Conservation (phyloP, 768 basidiomycete genomes). For the Tricholoma flavovirens region DNA sequence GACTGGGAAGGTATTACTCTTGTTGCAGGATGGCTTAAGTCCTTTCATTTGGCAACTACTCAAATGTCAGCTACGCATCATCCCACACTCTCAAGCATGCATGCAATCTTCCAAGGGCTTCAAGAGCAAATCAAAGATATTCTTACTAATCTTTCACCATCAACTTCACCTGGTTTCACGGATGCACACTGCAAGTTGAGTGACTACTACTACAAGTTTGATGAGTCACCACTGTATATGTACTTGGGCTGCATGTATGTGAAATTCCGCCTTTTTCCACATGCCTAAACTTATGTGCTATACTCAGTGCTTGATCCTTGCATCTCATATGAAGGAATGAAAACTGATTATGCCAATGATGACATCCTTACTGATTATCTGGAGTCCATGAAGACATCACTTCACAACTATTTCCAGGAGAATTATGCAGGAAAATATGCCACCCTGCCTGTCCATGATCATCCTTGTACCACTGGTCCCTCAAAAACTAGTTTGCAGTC, state of each 20-base stretch:
- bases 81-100: slow-evolving; percentile 26
- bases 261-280: neutral
- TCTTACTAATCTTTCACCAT: too few species aligned
- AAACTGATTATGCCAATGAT: slow-evolving; percentile 17
- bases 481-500: too few species aligned
- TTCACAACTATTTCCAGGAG: neutral
- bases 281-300: neutral
- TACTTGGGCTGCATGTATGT: slow-evolving; percentile 25
- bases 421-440: too few species aligned
- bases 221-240: too few species aligned
- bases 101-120: slow-evolving; percentile 28
- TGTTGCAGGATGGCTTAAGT: slow-evolving; percentile 17
- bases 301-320: slow-evolving; percentile 27
- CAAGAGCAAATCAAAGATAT: slow-evolving; percentile 28
- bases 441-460: neutral
- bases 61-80: slow-evolving; percentile 29
- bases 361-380: slow-evolving; percentile 10
- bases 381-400: slow-evolving; percentile 4
- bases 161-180: slow-evolving; percentile 18
- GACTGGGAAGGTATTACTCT: slow-evolving; percentile 19
- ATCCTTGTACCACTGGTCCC: neutral
- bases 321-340: slow-evolving; percentile 19
- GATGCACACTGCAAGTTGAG: slow-evolving; percentile 26
- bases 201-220: too few species aligned
- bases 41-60: slow-evolving; percentile 20